Conservation (phyloP, 768 basidiomycete genomes). For the Auricularia cornea region DNA sequence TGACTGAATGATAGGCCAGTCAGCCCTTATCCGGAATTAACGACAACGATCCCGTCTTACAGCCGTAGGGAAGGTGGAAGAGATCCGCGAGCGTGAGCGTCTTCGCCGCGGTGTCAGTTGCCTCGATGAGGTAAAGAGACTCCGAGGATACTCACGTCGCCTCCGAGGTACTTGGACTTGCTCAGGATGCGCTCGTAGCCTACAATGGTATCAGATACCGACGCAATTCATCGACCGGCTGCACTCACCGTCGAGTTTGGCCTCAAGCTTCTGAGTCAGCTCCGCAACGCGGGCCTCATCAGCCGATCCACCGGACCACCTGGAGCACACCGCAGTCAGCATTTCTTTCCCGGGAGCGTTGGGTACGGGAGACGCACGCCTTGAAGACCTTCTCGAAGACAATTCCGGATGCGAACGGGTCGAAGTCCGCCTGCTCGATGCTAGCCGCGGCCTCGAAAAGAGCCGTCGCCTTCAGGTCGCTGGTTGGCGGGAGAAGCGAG, state of each 20-base stretch:
- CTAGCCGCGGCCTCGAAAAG: slow-evolving; percentile 43
- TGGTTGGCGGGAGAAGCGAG: slow-evolving; percentile 38
- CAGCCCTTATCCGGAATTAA: background rate
- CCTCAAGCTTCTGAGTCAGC: slow-evolving; percentile 19
- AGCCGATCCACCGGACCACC: background rate
- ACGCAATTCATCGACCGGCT: background rate
- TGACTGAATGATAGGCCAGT: background rate
- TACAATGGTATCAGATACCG: background rate
- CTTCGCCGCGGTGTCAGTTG: background rate
- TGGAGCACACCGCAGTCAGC: background rate
- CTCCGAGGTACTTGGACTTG: slow-evolving; percentile 45
- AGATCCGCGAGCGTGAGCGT: slow-evolving; percentile 19
- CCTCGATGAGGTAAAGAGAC: background rate
- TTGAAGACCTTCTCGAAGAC: slow-evolving; percentile 43
- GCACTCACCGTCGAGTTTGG: slow-evolving; percentile 31
- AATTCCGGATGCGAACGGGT: slow-evolving; percentile 35
- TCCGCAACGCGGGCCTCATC: slow-evolving; percentile 2
- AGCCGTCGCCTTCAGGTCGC: slow-evolving; percentile 29
- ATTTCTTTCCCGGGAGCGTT: background rate
- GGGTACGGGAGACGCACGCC: slow-evolving; percentile 17
- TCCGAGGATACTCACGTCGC: slow-evolving; percentile 21
- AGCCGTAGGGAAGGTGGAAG: slow-evolving; percentile 33
- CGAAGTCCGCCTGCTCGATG: slow-evolving; percentile 47
- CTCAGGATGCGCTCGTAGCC: slow-evolving; percentile 47
- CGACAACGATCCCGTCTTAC: slow-evolving; percentile 20